Evolutionary conservation across 192 early-diverging fungal genomes (phyloP).

Genomic region (Obelidium mucronatum): DNA sequence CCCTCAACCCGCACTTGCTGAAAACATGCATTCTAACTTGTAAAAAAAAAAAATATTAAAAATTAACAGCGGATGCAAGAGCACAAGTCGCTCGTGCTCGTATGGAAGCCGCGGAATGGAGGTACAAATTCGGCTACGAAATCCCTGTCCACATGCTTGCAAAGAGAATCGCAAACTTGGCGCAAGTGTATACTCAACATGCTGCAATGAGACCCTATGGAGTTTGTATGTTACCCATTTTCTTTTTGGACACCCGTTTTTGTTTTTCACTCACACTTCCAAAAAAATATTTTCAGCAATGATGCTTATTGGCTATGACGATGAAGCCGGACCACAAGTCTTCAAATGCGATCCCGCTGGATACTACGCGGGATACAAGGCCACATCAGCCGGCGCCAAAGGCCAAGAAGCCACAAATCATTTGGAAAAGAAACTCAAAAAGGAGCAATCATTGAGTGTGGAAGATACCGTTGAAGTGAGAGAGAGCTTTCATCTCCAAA

Average conservation of each 20-base stretch:
- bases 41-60: no score
- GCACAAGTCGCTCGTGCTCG: constrained; percentile 92
- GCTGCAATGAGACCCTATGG: constrained; percentile 98
- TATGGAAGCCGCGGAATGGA: constrained; percentile 96
- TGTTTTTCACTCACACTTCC: constrained; percentile 17
- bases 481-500: not conserved
- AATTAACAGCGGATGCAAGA: constrained; percentile 91
- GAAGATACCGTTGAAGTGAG: constrained; percentile 93
- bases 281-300: constrained; percentile 67
- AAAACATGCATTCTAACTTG: no score
- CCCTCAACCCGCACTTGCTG: no score
- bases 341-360: constrained; percentile 99
- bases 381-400: constrained; percentile 95
- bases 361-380: constrained; percentile 97
- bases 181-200: constrained; percentile 99
- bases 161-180: constrained; percentile 96
- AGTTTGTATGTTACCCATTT: constrained; percentile 73
- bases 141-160: constrained; percentile 97
- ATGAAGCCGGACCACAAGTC: constrained; percentile 95
- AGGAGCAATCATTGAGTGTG: constrained; percentile 74
- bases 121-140: constrained; percentile 99
- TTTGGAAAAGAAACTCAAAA: constrained; percentile 98
- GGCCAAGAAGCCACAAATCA: constrained; percentile 95
- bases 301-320: constrained; percentile 96
- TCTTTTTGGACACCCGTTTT: not conserved